Conservation (phyloP, 306 rosid genomes). For the Dalbergia cochinchinensis region DNA sequence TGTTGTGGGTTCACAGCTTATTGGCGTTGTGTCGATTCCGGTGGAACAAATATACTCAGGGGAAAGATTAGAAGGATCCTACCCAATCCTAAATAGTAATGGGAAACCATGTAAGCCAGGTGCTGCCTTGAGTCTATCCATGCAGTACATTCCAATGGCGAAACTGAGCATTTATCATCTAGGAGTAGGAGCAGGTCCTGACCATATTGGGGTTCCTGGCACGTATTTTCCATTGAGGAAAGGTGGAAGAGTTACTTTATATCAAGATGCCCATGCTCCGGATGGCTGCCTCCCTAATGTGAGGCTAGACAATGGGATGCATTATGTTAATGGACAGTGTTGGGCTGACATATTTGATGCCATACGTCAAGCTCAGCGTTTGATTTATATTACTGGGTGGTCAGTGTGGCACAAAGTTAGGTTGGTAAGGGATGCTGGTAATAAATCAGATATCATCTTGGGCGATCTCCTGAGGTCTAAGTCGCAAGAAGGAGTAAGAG, state of each 20-base stretch:
- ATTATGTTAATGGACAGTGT: slow-evolving; percentile 84
- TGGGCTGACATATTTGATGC: slow-evolving; percentile 89
- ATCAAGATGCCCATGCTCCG: slow-evolving; percentile 96
- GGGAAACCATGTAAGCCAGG: slow-evolving; percentile 92
- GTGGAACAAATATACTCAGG: slow-evolving; percentile 78
- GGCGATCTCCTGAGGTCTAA: slow-evolving; percentile 88
- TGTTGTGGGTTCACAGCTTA: slow-evolving; percentile 90
- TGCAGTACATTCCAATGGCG: slow-evolving; percentile 86
- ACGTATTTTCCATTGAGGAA: slow-evolving; percentile 93
- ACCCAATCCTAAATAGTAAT: slow-evolving; percentile 69
- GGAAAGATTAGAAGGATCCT: slow-evolving; percentile 73
- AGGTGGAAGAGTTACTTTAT: slow-evolving; percentile 86
- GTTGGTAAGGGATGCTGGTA: slow-evolving; percentile 71
- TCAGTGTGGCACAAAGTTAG: slow-evolving; percentile 93
- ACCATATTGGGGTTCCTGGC: slow-evolving; percentile 85
- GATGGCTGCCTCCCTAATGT: slow-evolving; percentile 78
- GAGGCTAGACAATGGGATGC: slow-evolving; percentile 68
- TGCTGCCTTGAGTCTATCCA: slow-evolving; percentile 75
- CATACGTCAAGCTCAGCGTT: slow-evolving; percentile 69
- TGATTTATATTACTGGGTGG: slow-evolving; percentile 96
- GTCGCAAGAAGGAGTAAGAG: slow-evolving; percentile 97
- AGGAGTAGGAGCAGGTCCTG: slow-evolving; percentile 96
- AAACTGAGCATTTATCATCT: slow-evolving; percentile 67
- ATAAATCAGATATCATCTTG: slow-evolving; percentile 54
- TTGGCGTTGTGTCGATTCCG: slow-evolving; percentile 84